Evolutionary conservation across 345 rosid species (phyloP), one percentile per base, ranked within the genome.

Genomic region (Brassica rapa): DNA sequence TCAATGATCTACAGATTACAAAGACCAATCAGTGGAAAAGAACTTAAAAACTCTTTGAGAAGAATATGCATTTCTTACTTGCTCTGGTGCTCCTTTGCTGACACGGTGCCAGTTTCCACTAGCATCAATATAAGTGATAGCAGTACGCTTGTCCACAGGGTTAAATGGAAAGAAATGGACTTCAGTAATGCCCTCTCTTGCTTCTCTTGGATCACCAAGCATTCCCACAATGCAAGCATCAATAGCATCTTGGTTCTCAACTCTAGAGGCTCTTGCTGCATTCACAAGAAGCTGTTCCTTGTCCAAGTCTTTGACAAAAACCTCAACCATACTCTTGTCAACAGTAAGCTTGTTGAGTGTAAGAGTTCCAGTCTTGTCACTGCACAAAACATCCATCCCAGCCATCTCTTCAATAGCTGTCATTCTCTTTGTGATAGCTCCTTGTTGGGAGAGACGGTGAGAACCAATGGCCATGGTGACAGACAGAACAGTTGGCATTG

Each of bases 381-480:
- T 89, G 37, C 97, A 91, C 21, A 89, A 82, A 16, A 91, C 97
- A 81, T 91, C 93, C 92, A 91, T 91, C 56, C 97, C 97, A 35
- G 97, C 94, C 97, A 91, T 91, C 77, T 91, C 97, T 84, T 91
- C 97, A 6, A 91, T 91, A 32, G 97, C 93, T 6, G 97, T 91
- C 97, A 91, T 91, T 78, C 97, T 85, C 85, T 91, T 91, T 43
- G 97, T 88, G 73, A 91, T 89, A 68, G 97, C 93, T 59, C 94
- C 97, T 86, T 91, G 97, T 74, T 91, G 78, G 0, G 97, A 88
- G 51, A 91, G 89, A 29, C 92, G 83, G 82, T 89, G 97, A 35
- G 97, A 91, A 9, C 94, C 97, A 68, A 91, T 91, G 12, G 97
- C 94, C 94, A 91, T 91, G 2, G 97, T 89, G 43, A 91, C 94